Percentiles rank a stretch among this genome's conserved stretches.
phyloP scores from a whole-genome alignment of 495 filamentous ascomycete species.

The Cercophora scortea region DNA sequence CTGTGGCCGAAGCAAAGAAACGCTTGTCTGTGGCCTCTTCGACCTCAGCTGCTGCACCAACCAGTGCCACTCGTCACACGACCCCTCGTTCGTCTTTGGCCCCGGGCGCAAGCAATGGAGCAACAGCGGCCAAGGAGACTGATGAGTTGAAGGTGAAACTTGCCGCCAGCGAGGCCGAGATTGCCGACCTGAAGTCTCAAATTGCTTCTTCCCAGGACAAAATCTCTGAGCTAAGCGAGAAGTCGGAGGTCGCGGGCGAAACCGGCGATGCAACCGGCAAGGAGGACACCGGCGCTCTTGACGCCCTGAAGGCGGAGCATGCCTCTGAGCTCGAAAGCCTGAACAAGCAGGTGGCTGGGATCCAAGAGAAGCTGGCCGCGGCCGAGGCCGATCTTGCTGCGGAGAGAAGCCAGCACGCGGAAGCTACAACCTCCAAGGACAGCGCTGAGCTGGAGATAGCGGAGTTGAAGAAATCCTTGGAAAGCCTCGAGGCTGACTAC shows the following conservation, averaged over 20 bases:
- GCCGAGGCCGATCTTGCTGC: slow-evolving; percentile 31
- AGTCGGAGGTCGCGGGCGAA: slow-evolving; percentile 14
- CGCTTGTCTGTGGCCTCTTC: slow-evolving; percentile 33
- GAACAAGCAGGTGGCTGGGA: slow-evolving; percentile 30
- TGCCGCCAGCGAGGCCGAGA: slow-evolving; percentile 35
- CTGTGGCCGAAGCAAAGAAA: slow-evolving; percentile 41
- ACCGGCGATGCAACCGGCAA: slow-evolving; percentile 22
- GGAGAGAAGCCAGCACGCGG: slow-evolving; percentile 27
- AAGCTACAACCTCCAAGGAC: slow-evolving; percentile 28
- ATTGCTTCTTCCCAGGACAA: slow-evolving; percentile 37
- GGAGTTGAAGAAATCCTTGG: slow-evolving; percentile 33
- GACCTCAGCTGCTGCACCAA: slow-evolving; percentile 14
- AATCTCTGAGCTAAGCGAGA: slow-evolving; percentile 32
- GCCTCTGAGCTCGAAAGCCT: slow-evolving; percentile 36
- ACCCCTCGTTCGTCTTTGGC: slow-evolving; percentile 30
- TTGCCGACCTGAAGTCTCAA: slow-evolving; percentile 40
- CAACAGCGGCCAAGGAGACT: slow-evolving; percentile 30
- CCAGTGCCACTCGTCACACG: slow-evolving; percentile 20
- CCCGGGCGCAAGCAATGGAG: slow-evolving; percentile 7
- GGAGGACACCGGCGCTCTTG: slow-evolving; percentile 34
- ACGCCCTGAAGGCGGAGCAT: slow-evolving; percentile 38
- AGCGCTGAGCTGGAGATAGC: slow-evolving; percentile 31
- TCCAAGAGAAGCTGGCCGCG: slow-evolving; percentile 32
- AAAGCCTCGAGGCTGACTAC: slow-evolving; percentile 31
- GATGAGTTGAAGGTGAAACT: slow-evolving; percentile 47